Evolutionary conservation across 1,284 basidiomycete genomes (phyloP).

Genomic region (Malassezia pachydermatis): DNA sequence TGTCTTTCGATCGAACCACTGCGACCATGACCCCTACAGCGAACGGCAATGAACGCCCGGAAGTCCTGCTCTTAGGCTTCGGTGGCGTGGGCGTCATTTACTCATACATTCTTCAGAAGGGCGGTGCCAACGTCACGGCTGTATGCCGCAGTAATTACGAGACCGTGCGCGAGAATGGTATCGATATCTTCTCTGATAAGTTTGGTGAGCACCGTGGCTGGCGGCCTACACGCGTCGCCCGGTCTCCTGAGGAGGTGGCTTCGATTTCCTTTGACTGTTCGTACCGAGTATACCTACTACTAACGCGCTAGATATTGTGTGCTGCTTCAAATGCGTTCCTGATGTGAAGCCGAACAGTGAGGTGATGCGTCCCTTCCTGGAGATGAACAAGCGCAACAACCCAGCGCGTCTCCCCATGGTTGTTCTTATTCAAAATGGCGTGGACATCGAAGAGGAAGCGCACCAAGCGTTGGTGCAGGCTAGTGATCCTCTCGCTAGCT

Average conservation of each 20-base stretch:
- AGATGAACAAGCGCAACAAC: slow-evolving; percentile 46
- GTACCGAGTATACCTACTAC: background rate
- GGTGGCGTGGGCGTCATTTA: slow-evolving; percentile 55
- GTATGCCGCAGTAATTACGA: slow-evolving; percentile 66
- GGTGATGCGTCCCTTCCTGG: slow-evolving; percentile 57
- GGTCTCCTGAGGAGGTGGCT: slow-evolving; percentile 56
- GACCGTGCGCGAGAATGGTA: slow-evolving; percentile 52
- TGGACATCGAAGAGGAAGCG: slow-evolving; percentile 63
- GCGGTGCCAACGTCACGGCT: slow-evolving; percentile 60
- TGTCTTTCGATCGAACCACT: background rate
- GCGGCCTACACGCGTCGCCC: slow-evolving; percentile 60
- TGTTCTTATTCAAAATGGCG: slow-evolving; percentile 65
- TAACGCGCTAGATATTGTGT: slow-evolving; percentile 50
- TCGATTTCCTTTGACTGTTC: slow-evolving; percentile 58
- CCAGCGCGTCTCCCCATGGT: slow-evolving; percentile 51
- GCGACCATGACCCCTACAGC: background rate
- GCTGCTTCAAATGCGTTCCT: slow-evolving; percentile 65
- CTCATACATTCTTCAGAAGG: slow-evolving; percentile 58
- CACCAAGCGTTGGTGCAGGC: slow-evolving; percentile 53
- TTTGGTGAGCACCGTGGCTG: slow-evolving; percentile 57
- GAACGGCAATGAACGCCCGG: background rate
- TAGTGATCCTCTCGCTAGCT: slow-evolving; percentile 20
- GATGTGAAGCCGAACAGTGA: slow-evolving; percentile 57
- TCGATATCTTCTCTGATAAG: slow-evolving; percentile 56
- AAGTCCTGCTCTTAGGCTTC: slow-evolving; percentile 52